Percentiles rank a stretch among this genome's conserved stretches.
Conservation (phyloP, 352 stramenopile genomes). For the Globisporangium ultimum region DNA sequence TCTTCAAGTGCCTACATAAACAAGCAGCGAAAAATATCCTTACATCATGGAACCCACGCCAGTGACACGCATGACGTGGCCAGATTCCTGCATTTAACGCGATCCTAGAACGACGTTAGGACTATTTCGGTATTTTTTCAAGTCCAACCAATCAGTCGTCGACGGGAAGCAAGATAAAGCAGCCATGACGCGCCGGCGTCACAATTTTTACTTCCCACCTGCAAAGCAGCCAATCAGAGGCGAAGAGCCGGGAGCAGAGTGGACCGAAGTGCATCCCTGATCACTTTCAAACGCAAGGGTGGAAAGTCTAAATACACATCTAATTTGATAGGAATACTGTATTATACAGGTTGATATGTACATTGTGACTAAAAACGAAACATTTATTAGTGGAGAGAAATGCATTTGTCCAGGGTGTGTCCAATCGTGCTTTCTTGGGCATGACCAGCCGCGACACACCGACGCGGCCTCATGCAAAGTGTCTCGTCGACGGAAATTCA, state of each 20-base stretch:
- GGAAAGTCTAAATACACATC: no score
- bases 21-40: no score
- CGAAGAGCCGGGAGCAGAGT: constrained; percentile 10
- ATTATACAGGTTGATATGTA: not conserved
- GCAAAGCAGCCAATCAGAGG: constrained; percentile 28
- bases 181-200: constrained; percentile 27
- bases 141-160: constrained; percentile 19
- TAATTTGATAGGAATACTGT: not conserved
- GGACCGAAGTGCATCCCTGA: constrained; percentile 14
- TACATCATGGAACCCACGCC: no score
- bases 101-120: no score
- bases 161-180: not conserved
- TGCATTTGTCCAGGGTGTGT: no score
- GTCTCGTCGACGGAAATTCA: constrained; percentile 3
- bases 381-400: not conserved
- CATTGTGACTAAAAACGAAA: not conserved
- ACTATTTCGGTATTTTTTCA: no score
- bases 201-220: constrained; percentile 13
- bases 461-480: no score
- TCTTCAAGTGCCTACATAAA: no score
- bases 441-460: constrained; percentile 3
- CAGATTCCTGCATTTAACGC: no score
- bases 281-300: not conserved
- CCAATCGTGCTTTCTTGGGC: no score
- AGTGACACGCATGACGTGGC: no score